phyloP scores from a whole-genome alignment of 257 asterid genomes.

The Anisodus acutangulus region DNA sequence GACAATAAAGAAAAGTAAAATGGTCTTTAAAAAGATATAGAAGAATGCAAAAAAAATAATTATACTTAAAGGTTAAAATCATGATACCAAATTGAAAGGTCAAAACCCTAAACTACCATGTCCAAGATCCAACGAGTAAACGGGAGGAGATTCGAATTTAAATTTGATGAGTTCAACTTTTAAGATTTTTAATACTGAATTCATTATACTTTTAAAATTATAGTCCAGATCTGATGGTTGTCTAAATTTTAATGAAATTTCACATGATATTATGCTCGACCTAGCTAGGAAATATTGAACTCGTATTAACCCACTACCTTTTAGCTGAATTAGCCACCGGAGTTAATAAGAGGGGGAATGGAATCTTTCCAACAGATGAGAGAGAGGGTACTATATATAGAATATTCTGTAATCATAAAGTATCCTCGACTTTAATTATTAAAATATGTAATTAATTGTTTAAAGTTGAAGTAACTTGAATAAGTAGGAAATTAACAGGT shows the following conservation, averaged over 20 bases:
- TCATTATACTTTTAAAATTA: no score
- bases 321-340: conserved; percentile 2
- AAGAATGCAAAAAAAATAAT: not conserved
- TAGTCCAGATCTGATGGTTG: no score
- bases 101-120: conserved; percentile 38
- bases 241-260: no score
- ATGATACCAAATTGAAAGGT: conserved; percentile 22
- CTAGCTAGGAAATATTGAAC: not conserved
- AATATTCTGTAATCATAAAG: conserved; percentile 40
- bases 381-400: conserved; percentile 35
- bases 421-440: not conserved
- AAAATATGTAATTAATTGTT: conserved; percentile 20
- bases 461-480: not conserved
- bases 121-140: not conserved
- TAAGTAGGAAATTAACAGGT: not conserved
- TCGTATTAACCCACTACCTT: not conserved
- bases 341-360: conserved; percentile 24
- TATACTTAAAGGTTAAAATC: no score
- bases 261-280: no score
- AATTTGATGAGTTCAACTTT: no score
- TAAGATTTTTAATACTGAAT: no score
- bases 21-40: not conserved
- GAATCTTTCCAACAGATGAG: conserved; percentile 38
- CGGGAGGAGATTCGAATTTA: no score
- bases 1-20: no score